Evolutionary conservation across 2,329 filamentous ascomycete genomes (phyloP).

Genomic region (Sporothrix pallida): DNA sequence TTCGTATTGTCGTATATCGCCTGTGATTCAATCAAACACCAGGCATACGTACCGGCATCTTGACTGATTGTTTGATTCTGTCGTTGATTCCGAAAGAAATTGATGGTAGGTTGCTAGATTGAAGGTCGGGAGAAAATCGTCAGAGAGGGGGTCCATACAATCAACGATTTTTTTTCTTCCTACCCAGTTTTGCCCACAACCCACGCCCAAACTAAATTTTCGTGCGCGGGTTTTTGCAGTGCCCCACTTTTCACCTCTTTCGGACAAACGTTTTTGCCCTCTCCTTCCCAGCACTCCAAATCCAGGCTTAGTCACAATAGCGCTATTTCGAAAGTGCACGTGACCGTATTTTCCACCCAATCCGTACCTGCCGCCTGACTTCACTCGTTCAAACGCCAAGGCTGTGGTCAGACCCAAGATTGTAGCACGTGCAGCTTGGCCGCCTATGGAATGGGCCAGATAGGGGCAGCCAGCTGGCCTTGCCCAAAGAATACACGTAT

Average conservation of each 20-base stretch:
- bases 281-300: not conserved
- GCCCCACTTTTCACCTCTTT: not conserved
- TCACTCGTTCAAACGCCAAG: not conserved
- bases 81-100: constrained; percentile 42
- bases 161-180: constrained; percentile 33
- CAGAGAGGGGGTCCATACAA: constrained; percentile 31
- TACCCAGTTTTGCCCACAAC: constrained; percentile 24
- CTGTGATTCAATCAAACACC: not conserved
- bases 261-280: constrained; percentile 34
- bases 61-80: constrained; percentile 45
- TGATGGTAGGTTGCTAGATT: constrained; percentile 33
- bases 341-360: not conserved
- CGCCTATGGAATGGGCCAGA: not conserved
- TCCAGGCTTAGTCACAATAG: not conserved
- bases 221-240: constrained; percentile 32
- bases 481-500: constrained; percentile 7
- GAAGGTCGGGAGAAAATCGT: constrained; percentile 38
- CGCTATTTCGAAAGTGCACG: not conserved
- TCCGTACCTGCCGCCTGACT: not conserved
- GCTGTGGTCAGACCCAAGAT: constrained; percentile 9
- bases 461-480: constrained; percentile 5
- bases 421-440: constrained; percentile 20
- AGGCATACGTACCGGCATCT: constrained; percentile 49
- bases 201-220: constrained; percentile 33
- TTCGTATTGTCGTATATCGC: constrained; percentile 6